phyloP scores from a whole-genome alignment of 1,284 basidiomycete species.

The Meripilus lineatus region DNA sequence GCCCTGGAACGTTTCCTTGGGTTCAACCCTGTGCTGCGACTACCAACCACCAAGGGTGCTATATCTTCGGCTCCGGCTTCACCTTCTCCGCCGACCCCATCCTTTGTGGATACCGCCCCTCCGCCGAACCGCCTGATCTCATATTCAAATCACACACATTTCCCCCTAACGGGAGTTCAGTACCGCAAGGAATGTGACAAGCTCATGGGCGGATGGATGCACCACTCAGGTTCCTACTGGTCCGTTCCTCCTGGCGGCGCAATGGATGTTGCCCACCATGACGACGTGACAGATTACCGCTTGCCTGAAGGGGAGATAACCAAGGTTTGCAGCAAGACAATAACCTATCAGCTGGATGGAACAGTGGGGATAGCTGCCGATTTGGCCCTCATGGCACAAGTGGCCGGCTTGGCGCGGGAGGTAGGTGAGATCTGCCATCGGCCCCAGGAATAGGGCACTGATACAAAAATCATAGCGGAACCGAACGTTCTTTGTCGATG shows the following conservation, averaged over 20 bases:
- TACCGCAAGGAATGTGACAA: slow-evolving; percentile 54
- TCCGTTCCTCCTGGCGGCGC: slow-evolving; percentile 25
- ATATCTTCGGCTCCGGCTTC: not conserved
- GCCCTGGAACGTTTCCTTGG: slow-evolving; percentile 42
- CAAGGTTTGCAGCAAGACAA: slow-evolving; percentile 49
- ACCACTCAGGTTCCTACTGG: slow-evolving; percentile 52
- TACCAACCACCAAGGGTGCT: slow-evolving; percentile 6
- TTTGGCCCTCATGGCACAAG: slow-evolving; percentile 60
- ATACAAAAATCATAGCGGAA: slow-evolving; percentile 19
- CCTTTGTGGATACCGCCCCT: slow-evolving; percentile 18
- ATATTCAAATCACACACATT: slow-evolving; percentile 55
- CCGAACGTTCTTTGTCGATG: slow-evolving; percentile 32
- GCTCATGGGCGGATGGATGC: slow-evolving; percentile 41
- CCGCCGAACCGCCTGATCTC: slow-evolving; percentile 37
- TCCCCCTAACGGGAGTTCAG: slow-evolving; percentile 50
- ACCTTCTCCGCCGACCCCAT: slow-evolving; percentile 10
- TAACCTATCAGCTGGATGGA: slow-evolving; percentile 69
- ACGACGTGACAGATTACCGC: slow-evolving; percentile 30
- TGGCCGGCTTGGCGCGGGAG: slow-evolving; percentile 59
- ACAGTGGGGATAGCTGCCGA: slow-evolving; percentile 59
- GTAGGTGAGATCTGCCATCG: no score
- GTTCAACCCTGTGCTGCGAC: slow-evolving; percentile 13
- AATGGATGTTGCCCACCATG: slow-evolving; percentile 46
- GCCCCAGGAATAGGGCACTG: no score
- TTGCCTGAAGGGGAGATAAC: slow-evolving; percentile 27